Conservation (phyloP, 768 basidiomycete genomes). For the Leccinum longicurvipes region DNA sequence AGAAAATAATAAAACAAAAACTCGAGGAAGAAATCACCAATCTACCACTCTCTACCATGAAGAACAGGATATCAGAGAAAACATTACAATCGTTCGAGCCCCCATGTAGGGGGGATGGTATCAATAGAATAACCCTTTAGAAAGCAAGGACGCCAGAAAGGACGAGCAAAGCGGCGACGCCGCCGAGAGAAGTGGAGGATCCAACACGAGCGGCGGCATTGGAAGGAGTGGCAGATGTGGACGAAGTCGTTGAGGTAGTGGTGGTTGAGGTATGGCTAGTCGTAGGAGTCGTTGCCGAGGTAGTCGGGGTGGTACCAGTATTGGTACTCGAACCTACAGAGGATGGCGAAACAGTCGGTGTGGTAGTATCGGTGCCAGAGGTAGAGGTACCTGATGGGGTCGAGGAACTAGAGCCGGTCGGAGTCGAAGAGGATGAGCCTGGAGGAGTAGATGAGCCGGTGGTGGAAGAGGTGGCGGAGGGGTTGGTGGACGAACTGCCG, state of each 20-base stretch:
- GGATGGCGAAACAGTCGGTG: conserved; percentile 9
- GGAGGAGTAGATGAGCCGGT: conserved; percentile 10
- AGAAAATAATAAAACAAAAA: conserved; percentile 20
- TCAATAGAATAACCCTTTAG: conserved; percentile 7
- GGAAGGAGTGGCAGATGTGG: conserved; percentile 14
- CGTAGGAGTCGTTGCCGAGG: conserved; percentile 35
- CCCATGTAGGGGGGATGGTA: conserved; percentile 4
- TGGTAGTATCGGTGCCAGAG: background rate
- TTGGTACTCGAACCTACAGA: background rate
- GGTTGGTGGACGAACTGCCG: conserved; percentile 19
- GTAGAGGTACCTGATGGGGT: conserved; percentile 17
- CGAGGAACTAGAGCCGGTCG: background rate
- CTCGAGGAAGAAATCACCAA: conserved; percentile 1
- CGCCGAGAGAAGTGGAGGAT: conserved; percentile 18
- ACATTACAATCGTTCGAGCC: conserved; percentile 8
- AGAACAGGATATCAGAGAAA: background rate
- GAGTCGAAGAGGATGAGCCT: conserved; percentile 13
- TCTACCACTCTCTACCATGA: conserved; percentile 5
- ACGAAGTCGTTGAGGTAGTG: conserved; percentile 18
- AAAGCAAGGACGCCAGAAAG: conserved; percentile 23
- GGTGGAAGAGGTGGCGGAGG: conserved; percentile 6
- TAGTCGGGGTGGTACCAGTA: conserved; percentile 31
- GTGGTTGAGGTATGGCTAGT: conserved; percentile 14
- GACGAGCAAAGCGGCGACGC: conserved; percentile 17
- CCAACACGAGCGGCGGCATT: conserved; percentile 23